Conservation (phyloP, 305 asterid genomes). For the Fraxinus nigra region DNA sequence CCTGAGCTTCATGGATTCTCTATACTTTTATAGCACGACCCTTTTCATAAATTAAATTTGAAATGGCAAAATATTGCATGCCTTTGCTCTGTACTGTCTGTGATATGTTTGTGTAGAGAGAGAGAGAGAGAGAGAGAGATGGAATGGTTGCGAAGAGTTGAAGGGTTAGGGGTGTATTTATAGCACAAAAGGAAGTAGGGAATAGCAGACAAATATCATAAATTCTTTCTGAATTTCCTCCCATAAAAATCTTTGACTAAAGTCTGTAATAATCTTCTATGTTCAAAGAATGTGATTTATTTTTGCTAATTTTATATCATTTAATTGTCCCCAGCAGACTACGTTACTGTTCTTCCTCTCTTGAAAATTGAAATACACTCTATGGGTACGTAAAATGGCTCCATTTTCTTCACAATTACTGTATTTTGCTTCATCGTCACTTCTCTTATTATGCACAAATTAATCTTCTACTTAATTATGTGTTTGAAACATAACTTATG, state of each 20-base stretch:
- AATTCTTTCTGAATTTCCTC: background rate
- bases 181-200: background rate
- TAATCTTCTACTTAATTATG: background rate
- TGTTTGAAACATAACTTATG: background rate
- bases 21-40: background rate
- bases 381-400: background rate
- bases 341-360: background rate
- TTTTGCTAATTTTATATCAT: background rate
- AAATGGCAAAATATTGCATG: background rate
- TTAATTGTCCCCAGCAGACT: background rate
- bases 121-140: background rate
- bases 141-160: background rate
- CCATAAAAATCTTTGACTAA: background rate
- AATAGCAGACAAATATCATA: background rate
- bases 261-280: background rate
- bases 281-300: background rate
- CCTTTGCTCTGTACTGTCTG: background rate
- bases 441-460: background rate
- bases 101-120: background rate
- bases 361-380: background rate
- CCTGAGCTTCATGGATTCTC: slow-evolving; percentile 21
- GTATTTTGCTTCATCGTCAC: slow-evolving; percentile 9
- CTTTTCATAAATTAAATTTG: background rate
- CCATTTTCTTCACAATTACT: background rate
- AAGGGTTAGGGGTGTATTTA: background rate